Base-by-base conservation (phyloP, 2,329 filamentous ascomycete genomes). In the Paracorniculantispora psalliotae region DNA sequence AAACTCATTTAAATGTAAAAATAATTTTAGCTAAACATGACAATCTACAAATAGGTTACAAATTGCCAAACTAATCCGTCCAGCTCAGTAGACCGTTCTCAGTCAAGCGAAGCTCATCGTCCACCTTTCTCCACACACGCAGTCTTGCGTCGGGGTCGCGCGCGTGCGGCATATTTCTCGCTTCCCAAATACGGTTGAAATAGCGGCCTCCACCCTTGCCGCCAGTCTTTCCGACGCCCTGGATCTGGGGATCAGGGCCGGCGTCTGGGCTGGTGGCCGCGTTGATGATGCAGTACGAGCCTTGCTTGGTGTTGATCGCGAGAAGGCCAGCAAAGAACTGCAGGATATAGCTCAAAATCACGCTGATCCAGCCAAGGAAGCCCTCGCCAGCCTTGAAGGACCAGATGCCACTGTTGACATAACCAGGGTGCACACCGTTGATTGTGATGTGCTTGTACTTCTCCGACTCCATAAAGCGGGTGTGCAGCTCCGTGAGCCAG, bases 401-500 rank as follows among this genome's bases (percentile, higher is more conserved):
- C 69, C 68, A 71, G 49, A 71, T 69, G 35, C 68, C 68, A 13
- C 62, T 65, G 50, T 66, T 67, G 30, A 70, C 68, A 43, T 64
- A 71, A 23, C 69, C 69, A 9, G 69, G 69, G 59, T 72, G 68
- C 10, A 71, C 63, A 37, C 69, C 69, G 25, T 70, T 65, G 52
- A 72, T 61, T 13, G 63, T 66, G 58, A 72, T 63, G 60, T 70
- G 68, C 15, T 59, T 60, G 58, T 67, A 68, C 21, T 63, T 60
- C 8, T 59, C 44, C 15, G 63, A 50, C 9, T 53, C 54, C 10
- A 65, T 48, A 4, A 71, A 51, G 6, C 68, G 67, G 2, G 52
- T 39, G 52, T 71, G 68, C 44, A 72, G 61, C 60, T 70, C 69
- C 2, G 67, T 65, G 12, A 71, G 62, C 68, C 68, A 72, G 48